phyloP scores from a whole-genome alignment of 2,329 filamentous ascomycete genomes.

The Nemania abortiva region DNA sequence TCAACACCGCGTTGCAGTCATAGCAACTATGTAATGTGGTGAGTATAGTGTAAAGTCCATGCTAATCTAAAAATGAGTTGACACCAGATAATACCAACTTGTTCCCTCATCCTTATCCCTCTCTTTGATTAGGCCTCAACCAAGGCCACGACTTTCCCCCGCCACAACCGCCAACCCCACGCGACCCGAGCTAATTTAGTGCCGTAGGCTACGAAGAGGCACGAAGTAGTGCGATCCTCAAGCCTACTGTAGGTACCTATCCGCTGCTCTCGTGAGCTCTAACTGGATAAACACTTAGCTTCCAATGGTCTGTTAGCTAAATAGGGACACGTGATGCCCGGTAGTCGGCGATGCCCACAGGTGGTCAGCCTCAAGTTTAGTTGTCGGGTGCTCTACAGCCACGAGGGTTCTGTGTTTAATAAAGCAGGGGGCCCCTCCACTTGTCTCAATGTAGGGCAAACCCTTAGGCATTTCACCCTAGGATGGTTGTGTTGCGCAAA shows the following conservation, averaged over 20 bases:
- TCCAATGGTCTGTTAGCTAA: slow-evolving; percentile 7
- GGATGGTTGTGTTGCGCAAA: not conserved
- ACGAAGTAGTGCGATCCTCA: slow-evolving; percentile 7
- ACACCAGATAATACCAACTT: not conserved
- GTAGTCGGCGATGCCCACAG: slow-evolving; percentile 24
- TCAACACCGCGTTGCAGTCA: not conserved
- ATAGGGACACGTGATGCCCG: slow-evolving; percentile 24
- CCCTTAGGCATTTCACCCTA: not conserved
- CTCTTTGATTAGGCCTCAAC: slow-evolving; percentile 26
- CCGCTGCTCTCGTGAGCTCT: slow-evolving; percentile 28
- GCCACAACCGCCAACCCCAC: slow-evolving; percentile 15
- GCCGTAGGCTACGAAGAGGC: slow-evolving; percentile 1
- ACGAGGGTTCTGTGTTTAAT: not conserved
- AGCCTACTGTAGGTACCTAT: not conserved
- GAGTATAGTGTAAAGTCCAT: not conserved
- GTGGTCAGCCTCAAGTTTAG: slow-evolving; percentile 4
- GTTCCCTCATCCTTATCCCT: not conserved
- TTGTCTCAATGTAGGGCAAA: not conserved
- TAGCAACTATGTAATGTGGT: slow-evolving; percentile 16
- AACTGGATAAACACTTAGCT: slow-evolving; percentile 9
- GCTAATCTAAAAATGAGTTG: slow-evolving; percentile 7
- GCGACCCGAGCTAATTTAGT: slow-evolving; percentile 21
- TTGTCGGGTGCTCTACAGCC: not conserved
- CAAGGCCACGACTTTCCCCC: slow-evolving; percentile 16
- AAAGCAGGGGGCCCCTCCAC: not conserved